Conservation (phyloP, 2,329 filamentous ascomycete genomes). For the Orbilia blumenaviensis region DNA sequence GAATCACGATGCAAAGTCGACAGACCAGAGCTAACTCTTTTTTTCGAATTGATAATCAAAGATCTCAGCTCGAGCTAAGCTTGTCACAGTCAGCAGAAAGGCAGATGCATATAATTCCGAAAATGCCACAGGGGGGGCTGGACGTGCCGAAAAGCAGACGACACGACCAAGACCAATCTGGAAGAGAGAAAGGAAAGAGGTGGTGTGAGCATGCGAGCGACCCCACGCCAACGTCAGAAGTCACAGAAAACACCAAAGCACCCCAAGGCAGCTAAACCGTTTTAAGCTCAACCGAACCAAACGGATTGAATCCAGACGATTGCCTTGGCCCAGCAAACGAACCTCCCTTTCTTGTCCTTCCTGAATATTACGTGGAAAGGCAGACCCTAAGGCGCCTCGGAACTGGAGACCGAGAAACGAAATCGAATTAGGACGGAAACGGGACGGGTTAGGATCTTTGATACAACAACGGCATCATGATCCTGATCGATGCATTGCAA, state of each 20-base stretch:
- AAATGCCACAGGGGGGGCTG: conserved; percentile 17
- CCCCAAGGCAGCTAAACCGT: conserved; percentile 12
- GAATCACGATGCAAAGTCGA: conserved; percentile 14
- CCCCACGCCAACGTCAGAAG: conserved; percentile 41
- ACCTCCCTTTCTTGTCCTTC: conserved; percentile 22
- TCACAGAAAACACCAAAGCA: background rate
- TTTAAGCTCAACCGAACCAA: conserved; percentile 44
- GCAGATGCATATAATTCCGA: conserved; percentile 33
- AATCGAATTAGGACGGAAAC: background rate
- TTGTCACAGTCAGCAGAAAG: conserved; percentile 34
- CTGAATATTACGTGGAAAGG: conserved; percentile 53
- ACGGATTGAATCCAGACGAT: conserved; percentile 30
- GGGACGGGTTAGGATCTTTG: background rate
- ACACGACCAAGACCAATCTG: conserved; percentile 12
- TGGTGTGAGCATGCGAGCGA: conserved; percentile 40
- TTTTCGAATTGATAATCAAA: conserved; percentile 21
- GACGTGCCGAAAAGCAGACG: conserved; percentile 26
- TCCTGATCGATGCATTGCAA: conserved; percentile 4
- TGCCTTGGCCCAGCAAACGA: conserved; percentile 13
- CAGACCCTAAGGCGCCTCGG: conserved; percentile 46
- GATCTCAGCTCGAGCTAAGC: conserved; percentile 32
- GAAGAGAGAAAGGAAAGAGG: conserved; percentile 28
- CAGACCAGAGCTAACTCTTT: background rate
- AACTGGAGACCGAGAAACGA: conserved; percentile 19
- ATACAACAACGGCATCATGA: conserved; percentile 12